Conservation (phyloP, 192 early-diverging fungal species). For the Coemansia aciculifera region DNA sequence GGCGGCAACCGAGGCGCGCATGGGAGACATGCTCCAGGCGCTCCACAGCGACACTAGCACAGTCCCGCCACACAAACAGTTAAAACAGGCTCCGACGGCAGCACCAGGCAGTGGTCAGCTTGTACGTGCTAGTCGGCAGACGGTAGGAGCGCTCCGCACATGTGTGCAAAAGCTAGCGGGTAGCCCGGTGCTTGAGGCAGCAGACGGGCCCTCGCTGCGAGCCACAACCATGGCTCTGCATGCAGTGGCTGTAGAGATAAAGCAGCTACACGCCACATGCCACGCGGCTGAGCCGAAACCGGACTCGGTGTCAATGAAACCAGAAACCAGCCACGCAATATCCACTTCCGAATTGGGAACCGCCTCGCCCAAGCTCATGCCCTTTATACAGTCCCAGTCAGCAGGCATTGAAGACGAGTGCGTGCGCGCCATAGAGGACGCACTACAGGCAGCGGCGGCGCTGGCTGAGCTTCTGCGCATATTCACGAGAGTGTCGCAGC, state of each 20-base stretch:
- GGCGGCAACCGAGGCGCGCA: conserved; percentile 12
- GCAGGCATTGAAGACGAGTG: neutral
- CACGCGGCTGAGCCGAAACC: neutral
- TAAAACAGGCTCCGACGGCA: neutral
- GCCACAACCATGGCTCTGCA: conserved; percentile 18
- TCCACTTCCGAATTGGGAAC: conserved; percentile 15
- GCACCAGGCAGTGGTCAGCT: neutral
- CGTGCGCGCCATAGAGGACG: conserved; percentile 8
- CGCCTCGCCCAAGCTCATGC: neutral
- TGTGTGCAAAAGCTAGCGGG: conserved; percentile 24
- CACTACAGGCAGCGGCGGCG: conserved; percentile 16
- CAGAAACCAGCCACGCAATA: neutral
- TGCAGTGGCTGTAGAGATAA: conserved; percentile 11
- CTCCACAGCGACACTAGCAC: neutral
- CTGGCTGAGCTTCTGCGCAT: conserved; percentile 39
- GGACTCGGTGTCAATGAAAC: conserved; percentile 2
- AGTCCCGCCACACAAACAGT: neutral
- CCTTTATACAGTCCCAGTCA: neutral
- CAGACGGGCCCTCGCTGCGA: conserved; percentile 9
- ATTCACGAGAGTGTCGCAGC: conserved; percentile 35
- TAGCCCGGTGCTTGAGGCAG: conserved; percentile 5
- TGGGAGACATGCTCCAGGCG: conserved; percentile 18
- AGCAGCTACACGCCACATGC: conserved; percentile 1
- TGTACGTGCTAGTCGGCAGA: conserved; percentile 24
- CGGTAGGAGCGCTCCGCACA: conserved; percentile 23